Base-by-base conservation (phyloP, 139 green algal species). In the Coelastrella sp. region DNA sequence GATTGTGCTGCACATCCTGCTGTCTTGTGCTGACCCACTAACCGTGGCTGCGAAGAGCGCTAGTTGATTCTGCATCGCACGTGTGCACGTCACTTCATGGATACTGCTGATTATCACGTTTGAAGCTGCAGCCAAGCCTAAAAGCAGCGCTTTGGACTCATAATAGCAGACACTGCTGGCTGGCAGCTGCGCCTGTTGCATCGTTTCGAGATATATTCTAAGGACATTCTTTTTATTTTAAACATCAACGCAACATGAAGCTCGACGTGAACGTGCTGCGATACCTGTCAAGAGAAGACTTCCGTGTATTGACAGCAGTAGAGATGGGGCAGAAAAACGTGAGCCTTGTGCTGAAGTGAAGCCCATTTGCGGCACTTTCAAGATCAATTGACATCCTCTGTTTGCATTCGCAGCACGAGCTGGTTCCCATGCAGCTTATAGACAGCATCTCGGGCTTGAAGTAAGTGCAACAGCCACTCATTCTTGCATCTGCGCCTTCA, bases 261-360 rank as follows among this genome's bases (percentile, higher is more conserved):
- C 89, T 99, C 32, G 98, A 99, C 90, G 95, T 96, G 0, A 99
- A 98, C 59, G 93, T 93, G 35, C 91, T 99, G 72, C 96, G 97
- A 0, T 98, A 99, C 88, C 79, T 99, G 4, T 90, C 89, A 2
- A 96, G 93, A 62, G 98, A 99, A 74, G 96, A 99, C n/a, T 99
- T 96, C 41, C 87, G 98, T 4, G 92, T 96, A 25, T 91, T 99
- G 13, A 98, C 95, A 4, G 94, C 98, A 1, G 94, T 99, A 27
- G 98, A 99, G 86, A 97, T 99, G 92, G 98, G 98, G 19, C 96
- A 99, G 88, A 97, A 96, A 75, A 99, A 99, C 74, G 94, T 97
- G 85, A 88, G 92, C 38, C 25, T 21, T 0, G 23, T n/a, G 3
- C 27, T n/a, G n/a, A n/a, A n/a, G n/a, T n/a, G n/a, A n/a, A n/a